phyloP scores from a whole-genome alignment of 2,329 filamentous ascomycete genomes.

The Boeremia exigua region DNA sequence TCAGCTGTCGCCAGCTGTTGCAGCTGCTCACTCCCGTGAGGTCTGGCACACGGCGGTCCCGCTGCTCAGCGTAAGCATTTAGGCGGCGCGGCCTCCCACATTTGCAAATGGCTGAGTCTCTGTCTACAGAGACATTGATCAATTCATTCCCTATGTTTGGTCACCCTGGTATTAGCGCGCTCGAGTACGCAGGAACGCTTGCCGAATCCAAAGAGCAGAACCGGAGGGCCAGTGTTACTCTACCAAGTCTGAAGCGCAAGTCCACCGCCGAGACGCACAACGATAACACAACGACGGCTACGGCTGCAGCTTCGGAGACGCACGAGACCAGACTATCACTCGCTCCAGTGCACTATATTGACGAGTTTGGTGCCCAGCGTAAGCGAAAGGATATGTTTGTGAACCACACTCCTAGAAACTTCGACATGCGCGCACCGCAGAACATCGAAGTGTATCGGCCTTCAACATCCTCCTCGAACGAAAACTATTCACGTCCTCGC shows the following conservation, averaged over 20 bases:
- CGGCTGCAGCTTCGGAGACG: slow-evolving; percentile 20
- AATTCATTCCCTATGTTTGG: slow-evolving; percentile 42
- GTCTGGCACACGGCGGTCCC: slow-evolving; percentile 16
- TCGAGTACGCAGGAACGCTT: slow-evolving; percentile 38
- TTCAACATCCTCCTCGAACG: slow-evolving; percentile 24
- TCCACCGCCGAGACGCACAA: slow-evolving; percentile 27
- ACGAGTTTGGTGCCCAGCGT: slow-evolving; percentile 31
- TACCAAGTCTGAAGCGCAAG: slow-evolving; percentile 27
- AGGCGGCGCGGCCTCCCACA: slow-evolving; percentile 20
- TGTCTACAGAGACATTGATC: slow-evolving; percentile 28
- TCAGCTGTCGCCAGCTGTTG: slow-evolving; percentile 19
- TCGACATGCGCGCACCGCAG: slow-evolving; percentile 31
- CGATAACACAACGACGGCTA: slow-evolving; percentile 23
- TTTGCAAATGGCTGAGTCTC: slow-evolving; percentile 24
- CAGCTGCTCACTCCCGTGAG: slow-evolving; percentile 13
- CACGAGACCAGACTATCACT: slow-evolving; percentile 15
- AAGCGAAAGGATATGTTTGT: slow-evolving; percentile 40
- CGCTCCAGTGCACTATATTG: slow-evolving; percentile 25
- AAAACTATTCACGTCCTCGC: slow-evolving; percentile 31
- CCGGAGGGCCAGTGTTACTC: slow-evolving; percentile 22
- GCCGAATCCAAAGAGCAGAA: slow-evolving; percentile 23
- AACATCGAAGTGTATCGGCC: slow-evolving; percentile 25
- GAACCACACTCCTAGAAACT: slow-evolving; percentile 43
- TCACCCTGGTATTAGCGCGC: slow-evolving; percentile 41
- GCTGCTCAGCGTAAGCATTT: slow-evolving; percentile 18